A percentile compares a stretch with the other conserved stretches of the same genome.
These are phyloP conservation scores for Cenchrus purpureus DNA, from an alignment of 176 grass and related monocot species.

Conservation along the genomic window DNA sequence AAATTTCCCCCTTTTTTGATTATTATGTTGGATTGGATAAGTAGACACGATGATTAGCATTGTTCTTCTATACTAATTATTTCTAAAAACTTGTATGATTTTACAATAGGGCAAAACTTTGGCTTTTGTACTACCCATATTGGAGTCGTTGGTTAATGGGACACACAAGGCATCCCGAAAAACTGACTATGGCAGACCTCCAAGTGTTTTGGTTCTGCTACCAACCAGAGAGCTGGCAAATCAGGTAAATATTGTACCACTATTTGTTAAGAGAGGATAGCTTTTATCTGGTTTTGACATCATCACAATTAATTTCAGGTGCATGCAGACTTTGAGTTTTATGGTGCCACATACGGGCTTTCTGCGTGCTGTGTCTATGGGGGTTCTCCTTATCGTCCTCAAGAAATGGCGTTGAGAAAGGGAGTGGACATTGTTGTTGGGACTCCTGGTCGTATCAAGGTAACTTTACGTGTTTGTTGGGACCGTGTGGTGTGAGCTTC, in stretches of 20 bases:
- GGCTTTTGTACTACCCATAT: slow-evolving; percentile 93
- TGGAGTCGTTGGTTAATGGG: slow-evolving; percentile 90
- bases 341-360: slow-evolving; percentile 72
- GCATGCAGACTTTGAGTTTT: slow-evolving; percentile 75
- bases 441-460: slow-evolving; percentile 91
- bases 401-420: slow-evolving; percentile 68
- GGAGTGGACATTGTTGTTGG: slow-evolving; percentile 96
- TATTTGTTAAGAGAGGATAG: neutral
- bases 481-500: neutral
- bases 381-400: slow-evolving; percentile 71
- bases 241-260: slow-evolving; percentile 53
- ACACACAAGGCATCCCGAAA: slow-evolving; percentile 63
- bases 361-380: slow-evolving; percentile 87
- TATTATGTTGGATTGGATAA: neutral
- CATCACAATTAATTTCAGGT: slow-evolving; percentile 56
- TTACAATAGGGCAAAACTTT: slow-evolving; percentile 84
- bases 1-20: neutral
- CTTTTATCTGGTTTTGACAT: neutral
- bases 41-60: neutral
- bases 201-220: slow-evolving; percentile 82
- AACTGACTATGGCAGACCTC: slow-evolving; percentile 66
- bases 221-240: slow-evolving; percentile 95
- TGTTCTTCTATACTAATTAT: neutral
- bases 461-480: slow-evolving; percentile 31
- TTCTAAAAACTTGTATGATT: neutral